phyloP scores from a whole-genome alignment of 305 asterid species.

The Fraxinus dipetala region DNA sequence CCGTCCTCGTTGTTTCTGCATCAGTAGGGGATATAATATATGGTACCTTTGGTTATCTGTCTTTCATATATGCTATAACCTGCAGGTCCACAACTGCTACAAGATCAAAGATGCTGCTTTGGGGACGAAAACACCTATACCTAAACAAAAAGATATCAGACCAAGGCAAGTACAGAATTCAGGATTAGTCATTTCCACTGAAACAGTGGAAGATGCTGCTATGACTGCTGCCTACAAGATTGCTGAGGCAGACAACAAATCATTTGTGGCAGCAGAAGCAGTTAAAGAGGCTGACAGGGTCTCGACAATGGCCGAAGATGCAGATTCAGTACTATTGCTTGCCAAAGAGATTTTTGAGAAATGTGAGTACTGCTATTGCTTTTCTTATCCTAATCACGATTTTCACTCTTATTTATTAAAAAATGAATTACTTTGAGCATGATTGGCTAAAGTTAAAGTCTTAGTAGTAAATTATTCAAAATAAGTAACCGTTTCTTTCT shows the following conservation, averaged over 20 bases:
- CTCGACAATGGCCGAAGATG: constrained; percentile 51
- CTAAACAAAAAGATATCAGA: constrained; percentile 32
- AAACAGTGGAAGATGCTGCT: constrained; percentile 45
- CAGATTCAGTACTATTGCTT: constrained; percentile 42
- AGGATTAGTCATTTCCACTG: constrained; percentile 24
- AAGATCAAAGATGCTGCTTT: constrained; percentile 29
- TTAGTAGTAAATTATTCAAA: neutral
- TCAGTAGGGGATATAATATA: neutral
- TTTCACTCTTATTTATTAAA: neutral
- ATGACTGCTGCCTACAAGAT: constrained; percentile 40
- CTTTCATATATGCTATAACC: neutral
- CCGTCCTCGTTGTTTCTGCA: neutral
- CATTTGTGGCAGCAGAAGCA: constrained; percentile 55
- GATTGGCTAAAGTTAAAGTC: neutral
- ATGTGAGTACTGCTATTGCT: constrained; percentile 29
- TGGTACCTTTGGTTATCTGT: neutral
- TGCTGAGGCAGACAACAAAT: constrained; percentile 61
- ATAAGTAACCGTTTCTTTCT: neutral
- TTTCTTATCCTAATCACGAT: neutral
- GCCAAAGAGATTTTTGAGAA: constrained; percentile 40
- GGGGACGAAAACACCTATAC: constrained; percentile 28
- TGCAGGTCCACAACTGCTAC: constrained; percentile 39
- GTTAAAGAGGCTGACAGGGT: constrained; percentile 56
- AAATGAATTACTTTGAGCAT: neutral
- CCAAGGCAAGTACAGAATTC: constrained; percentile 30